These are phyloP conservation scores for Claviceps africana DNA, from an alignment of 2,329 filamentous ascomycete genomes.

Conservation along the genomic window DNA sequence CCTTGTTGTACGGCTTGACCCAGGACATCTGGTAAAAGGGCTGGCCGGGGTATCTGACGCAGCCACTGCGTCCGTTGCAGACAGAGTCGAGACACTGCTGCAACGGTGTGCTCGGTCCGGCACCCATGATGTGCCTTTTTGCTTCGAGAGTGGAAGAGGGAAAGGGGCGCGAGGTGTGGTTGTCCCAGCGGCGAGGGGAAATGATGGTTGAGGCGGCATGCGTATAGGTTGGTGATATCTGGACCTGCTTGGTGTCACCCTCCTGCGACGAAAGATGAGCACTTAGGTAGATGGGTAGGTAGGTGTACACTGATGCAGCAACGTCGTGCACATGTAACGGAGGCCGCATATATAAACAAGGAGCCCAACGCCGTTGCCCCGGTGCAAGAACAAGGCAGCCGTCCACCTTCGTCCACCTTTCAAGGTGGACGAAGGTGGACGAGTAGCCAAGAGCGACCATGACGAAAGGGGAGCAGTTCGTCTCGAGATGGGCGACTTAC, in stretches of 20 bases:
- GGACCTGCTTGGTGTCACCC: neutral
- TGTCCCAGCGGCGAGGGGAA: neutral
- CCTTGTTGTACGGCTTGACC: conserved; percentile 41
- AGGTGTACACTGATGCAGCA: neutral
- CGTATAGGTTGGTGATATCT: neutral
- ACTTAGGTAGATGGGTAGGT: too few species aligned
- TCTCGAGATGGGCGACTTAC: neutral
- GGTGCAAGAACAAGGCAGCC: neutral
- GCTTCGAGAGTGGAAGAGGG: neutral
- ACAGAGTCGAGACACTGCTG: conserved; percentile 32
- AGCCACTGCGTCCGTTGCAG: conserved; percentile 29
- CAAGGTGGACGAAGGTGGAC: neutral
- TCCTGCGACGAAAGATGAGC: neutral
- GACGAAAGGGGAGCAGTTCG: neutral
- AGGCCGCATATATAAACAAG: neutral
- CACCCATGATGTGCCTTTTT: conserved; percentile 24
- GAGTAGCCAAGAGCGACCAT: neutral
- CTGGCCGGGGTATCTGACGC: conserved; percentile 31
- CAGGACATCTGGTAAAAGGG: conserved; percentile 32
- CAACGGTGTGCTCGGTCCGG: conserved; percentile 25
- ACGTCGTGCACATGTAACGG: neutral
- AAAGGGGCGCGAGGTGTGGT: neutral
- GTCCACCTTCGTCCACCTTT: neutral
- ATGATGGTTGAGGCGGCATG: neutral
- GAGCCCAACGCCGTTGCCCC: neutral